Base-by-base conservation (phyloP, 2,329 filamentous ascomycete species). In the Alternaria arborescens region DNA sequence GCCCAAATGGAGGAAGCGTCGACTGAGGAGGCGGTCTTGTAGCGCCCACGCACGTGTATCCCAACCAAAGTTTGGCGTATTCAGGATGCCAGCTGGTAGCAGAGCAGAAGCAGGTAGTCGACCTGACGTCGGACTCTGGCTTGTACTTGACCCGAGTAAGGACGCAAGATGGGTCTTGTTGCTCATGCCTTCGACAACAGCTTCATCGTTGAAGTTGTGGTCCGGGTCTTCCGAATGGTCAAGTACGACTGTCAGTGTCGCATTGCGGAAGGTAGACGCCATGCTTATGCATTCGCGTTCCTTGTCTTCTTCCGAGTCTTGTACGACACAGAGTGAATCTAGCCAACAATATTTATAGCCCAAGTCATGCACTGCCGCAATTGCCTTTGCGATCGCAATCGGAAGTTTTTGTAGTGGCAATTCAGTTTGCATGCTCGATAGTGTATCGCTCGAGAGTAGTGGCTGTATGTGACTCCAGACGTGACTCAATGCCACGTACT, bases 41-140 rank as follows among this genome's bases (percentile, higher is more conserved):
- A 78, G 68, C 8, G 63, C 66, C 77, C 77, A 79, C 16, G 73
- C 71, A 18, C 77, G 67, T 57, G 75, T 78, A 68, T 77, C 71
- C 75, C 73, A 76, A 14, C 65, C 70, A 32, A 76, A 75, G 47
- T 68, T 73, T 12, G 70, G 66, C 1, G 61, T 56, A 4, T 51
- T 28, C 18, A 70, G 70, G 34, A 67, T 62, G 38, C 63, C 57
- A 4, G 51, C 28, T 6, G 67, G 66, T 3, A 69, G 61, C 24
- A 56, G 26, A 28, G 66, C 52, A 26, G 61, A 57, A 20, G 64
- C 59, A n/a, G 67, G 60, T 38, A 52, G 48, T 38, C 56, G 63
- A 34, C 42, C 43, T 43, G 52, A 32, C 4, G 32, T 52, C n/a
- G 20, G 18, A 30, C 1, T 47, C 4, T 8, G 42, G 5, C 18